These are phyloP conservation scores for Kwoniella botswanensis DNA, from an alignment of 768 basidiomycete genomes.

Conservation along the genomic window DNA sequence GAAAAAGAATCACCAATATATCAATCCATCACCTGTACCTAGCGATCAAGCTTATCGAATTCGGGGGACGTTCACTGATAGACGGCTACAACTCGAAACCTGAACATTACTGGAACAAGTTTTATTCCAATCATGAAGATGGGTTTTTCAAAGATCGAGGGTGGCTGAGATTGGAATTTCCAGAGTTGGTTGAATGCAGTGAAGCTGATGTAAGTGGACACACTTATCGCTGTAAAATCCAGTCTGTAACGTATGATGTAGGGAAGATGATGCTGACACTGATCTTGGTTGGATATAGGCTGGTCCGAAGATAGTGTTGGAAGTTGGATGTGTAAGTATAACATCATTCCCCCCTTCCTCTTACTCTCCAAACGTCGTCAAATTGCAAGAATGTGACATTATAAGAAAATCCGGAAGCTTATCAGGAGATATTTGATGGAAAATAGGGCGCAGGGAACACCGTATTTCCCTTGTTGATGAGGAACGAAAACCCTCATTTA, in stretches of 20 bases:
- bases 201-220: conserved; percentile 65
- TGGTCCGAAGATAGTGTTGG: conserved; percentile 75
- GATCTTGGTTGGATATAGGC: conserved; percentile 63
- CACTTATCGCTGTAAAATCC: not conserved
- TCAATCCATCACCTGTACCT: not conserved
- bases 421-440: no score
- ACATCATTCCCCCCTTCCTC: no score
- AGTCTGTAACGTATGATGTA: no score
- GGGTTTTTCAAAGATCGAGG: conserved; percentile 90
- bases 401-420: no score
- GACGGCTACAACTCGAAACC: conserved; percentile 56
- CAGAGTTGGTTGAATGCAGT: conserved; percentile 76
- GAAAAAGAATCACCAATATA: conserved; percentile 15
- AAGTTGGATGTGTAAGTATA: conserved; percentile 76
- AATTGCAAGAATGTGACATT: no score
- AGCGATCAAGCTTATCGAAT: not conserved
- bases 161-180: conserved; percentile 96
- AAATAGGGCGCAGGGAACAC: conserved; percentile 87
- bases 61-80: not conserved
- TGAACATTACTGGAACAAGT: conserved; percentile 74
- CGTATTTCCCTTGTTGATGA: conserved; percentile 81
- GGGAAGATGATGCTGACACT: not conserved
- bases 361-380: no score
- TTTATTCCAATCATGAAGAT: conserved; percentile 77
- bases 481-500: conserved; percentile 80